phyloP scores from a whole-genome alignment of 2,329 filamentous ascomycete genomes.

The Colletotrichum tropicicola region DNA sequence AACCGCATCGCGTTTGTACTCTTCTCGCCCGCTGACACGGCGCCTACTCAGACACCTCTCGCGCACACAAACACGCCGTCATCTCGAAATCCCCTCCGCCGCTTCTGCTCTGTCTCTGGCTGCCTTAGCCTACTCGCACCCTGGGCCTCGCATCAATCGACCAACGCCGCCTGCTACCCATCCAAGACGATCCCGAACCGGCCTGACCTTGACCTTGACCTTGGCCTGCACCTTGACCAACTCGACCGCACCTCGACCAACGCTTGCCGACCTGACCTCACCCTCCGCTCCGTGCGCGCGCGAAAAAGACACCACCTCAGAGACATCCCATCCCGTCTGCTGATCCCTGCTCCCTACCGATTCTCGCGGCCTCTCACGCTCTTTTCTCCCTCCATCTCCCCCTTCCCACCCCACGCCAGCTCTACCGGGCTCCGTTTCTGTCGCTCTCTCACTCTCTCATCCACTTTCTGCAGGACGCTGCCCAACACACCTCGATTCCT shows the following conservation, averaged over 20 bases:
- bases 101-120: neutral
- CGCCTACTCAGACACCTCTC: constrained; percentile 3
- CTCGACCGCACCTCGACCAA: neutral
- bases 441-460: constrained; percentile 13
- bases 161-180: constrained; percentile 18
- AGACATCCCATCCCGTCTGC: neutral
- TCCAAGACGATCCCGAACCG: constrained; percentile 1
- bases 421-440: neutral
- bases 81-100: neutral
- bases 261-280: neutral
- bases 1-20: constrained; percentile 6
- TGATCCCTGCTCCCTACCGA: constrained; percentile 23
- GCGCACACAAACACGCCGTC: constrained; percentile 2
- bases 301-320: constrained; percentile 9
- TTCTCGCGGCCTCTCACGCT: constrained; percentile 17
- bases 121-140: neutral
- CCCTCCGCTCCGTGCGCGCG: constrained; percentile 13
- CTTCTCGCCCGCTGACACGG: constrained; percentile 14
- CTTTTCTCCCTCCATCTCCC: constrained; percentile 28
- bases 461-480: constrained; percentile 1
- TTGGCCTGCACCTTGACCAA: neutral
- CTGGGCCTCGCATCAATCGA: constrained; percentile 10
- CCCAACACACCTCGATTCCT: constrained; percentile 8
- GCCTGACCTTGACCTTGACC: neutral
- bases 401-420: constrained; percentile 16